Conservation (phyloP, 1,284 basidiomycete genomes). For the Malassezia brasiliensis region DNA sequence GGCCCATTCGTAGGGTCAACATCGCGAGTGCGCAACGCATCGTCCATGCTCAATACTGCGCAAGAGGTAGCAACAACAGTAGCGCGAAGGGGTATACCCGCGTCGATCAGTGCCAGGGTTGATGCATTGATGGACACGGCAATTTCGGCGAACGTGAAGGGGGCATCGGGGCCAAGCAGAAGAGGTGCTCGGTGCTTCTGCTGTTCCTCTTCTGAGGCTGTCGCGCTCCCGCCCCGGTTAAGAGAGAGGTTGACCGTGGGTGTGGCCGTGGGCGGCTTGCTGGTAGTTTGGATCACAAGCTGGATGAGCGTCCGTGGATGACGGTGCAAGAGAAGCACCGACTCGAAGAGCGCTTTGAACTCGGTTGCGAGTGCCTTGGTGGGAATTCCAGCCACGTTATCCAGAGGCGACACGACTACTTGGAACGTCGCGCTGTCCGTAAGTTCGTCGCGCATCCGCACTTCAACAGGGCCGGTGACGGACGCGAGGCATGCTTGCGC, state of each 20-base stretch:
- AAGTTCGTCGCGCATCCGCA: conserved; percentile 53
- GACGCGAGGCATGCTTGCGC: conserved; percentile 46
- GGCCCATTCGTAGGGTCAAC: background rate
- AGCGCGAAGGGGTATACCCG: conserved; percentile 50
- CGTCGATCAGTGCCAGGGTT: conserved; percentile 51
- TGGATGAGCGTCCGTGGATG: conserved; percentile 58
- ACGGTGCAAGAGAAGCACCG: conserved; percentile 51
- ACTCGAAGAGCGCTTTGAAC: conserved; percentile 19
- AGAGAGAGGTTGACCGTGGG: conserved; percentile 4
- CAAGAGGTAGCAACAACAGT: conserved; percentile 50
- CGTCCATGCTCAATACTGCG: conserved; percentile 41
- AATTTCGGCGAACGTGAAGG: conserved; percentile 45
- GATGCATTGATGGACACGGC: conserved; percentile 56
- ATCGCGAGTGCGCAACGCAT: conserved; percentile 2
- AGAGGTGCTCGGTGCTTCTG: conserved; percentile 15
- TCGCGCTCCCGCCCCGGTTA: background rate
- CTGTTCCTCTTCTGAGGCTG: background rate
- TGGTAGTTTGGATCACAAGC: conserved; percentile 56
- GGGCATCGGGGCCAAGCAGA: conserved; percentile 35
- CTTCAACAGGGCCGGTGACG: conserved; percentile 53
- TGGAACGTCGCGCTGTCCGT: conserved; percentile 54
- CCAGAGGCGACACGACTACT: conserved; percentile 52
- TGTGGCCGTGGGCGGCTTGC: conserved; percentile 11
- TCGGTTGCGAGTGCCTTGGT: conserved; percentile 17
- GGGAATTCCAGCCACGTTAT: conserved; percentile 49